phyloP scores from a whole-genome alignment of 805 yeast genomes.

The Yueomyces sinensis region DNA sequence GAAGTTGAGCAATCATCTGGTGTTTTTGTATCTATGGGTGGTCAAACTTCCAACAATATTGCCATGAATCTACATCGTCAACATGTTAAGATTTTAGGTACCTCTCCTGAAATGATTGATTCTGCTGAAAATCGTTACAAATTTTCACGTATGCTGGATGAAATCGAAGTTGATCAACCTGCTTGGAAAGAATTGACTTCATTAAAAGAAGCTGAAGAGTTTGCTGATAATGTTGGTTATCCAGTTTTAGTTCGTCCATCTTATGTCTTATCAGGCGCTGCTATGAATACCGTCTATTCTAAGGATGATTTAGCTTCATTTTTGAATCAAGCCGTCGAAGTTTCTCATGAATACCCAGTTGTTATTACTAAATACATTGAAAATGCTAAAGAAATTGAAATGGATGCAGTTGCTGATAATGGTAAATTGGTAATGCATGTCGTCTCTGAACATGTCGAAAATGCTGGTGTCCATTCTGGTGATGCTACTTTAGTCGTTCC shows the following conservation, averaged over 20 bases:
- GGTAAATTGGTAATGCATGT: slow-evolving; percentile 95
- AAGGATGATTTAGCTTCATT: slow-evolving; percentile 77
- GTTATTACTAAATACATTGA: slow-evolving; percentile 95
- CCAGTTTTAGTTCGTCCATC: slow-evolving; percentile 98
- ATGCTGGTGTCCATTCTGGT: slow-evolving; percentile 99
- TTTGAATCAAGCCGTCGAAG: slow-evolving; percentile 89
- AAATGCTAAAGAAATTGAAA: slow-evolving; percentile 94
- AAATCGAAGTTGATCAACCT: slow-evolving; percentile 95
- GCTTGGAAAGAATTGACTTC: slow-evolving; percentile 98
- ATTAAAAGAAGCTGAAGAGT: slow-evolving; percentile 79
- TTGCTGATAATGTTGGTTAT: slow-evolving; percentile 81
- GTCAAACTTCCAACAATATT: slow-evolving; percentile 95
- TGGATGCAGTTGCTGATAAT: slow-evolving; percentile 95
- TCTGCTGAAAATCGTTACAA: slow-evolving; percentile 97
- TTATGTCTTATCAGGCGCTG: slow-evolving; percentile 95
- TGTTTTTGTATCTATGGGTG: slow-evolving; percentile 96
- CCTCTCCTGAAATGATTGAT: slow-evolving; percentile 97
- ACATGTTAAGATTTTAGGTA: slow-evolving; percentile 89
- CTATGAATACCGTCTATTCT: slow-evolving; percentile 94
- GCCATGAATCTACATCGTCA: slow-evolving; percentile 88
- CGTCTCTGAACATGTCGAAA: slow-evolving; percentile 96
- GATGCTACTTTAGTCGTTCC: slow-evolving; percentile 97
- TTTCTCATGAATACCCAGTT: slow-evolving; percentile 95
- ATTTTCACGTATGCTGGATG: slow-evolving; percentile 93
- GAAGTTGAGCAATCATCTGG: slow-evolving; percentile 84